A percentile compares a stretch with the other conserved stretches of the same genome.
phyloP scores from a whole-genome alignment of 75 land plant genomes.

The Larix kaempferi region DNA sequence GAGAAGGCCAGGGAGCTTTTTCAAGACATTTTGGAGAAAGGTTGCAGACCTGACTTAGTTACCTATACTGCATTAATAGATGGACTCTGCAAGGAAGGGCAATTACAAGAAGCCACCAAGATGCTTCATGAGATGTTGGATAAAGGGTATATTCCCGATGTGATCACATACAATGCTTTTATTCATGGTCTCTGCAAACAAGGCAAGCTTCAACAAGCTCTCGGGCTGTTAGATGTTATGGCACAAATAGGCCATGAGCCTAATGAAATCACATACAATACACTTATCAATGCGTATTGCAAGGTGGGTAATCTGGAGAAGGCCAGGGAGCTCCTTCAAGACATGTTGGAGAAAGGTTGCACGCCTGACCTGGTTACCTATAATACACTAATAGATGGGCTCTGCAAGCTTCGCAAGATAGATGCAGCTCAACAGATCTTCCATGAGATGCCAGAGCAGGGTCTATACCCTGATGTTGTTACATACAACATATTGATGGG shows the following conservation, averaged over 20 bases:
- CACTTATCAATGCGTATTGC: constrained; percentile 44
- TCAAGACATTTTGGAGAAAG: constrained; percentile 57
- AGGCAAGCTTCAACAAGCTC: constrained; percentile 32
- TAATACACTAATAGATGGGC: constrained; percentile 68
- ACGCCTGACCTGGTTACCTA: constrained; percentile 66
- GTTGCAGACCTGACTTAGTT: constrained; percentile 58
- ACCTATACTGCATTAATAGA: constrained; percentile 62
- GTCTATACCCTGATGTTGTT: constrained; percentile 30
- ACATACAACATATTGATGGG: constrained; percentile 37
- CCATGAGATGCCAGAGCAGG: constrained; percentile 29
- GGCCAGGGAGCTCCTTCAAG: constrained; percentile 21
- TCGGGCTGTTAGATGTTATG: constrained; percentile 42
- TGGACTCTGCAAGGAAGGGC: constrained; percentile 51
- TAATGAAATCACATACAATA: constrained; percentile 45
- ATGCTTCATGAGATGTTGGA: constrained; percentile 36
- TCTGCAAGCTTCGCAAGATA: constrained; percentile 56
- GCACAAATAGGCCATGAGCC: constrained; percentile 26
- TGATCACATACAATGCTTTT: constrained; percentile 44
- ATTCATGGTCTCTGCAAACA: constrained; percentile 56
- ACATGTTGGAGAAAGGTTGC: constrained; percentile 37
- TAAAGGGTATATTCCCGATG: constrained; percentile 45
- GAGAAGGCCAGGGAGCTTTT: constrained; percentile 66
- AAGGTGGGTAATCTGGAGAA: constrained; percentile 35
- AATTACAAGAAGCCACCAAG: constrained; percentile 40
- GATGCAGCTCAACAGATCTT: constrained; percentile 56